Evolutionary conservation across 139 green algal species (phyloP).

Genomic region (Raphidocelis subcapitata): DNA sequence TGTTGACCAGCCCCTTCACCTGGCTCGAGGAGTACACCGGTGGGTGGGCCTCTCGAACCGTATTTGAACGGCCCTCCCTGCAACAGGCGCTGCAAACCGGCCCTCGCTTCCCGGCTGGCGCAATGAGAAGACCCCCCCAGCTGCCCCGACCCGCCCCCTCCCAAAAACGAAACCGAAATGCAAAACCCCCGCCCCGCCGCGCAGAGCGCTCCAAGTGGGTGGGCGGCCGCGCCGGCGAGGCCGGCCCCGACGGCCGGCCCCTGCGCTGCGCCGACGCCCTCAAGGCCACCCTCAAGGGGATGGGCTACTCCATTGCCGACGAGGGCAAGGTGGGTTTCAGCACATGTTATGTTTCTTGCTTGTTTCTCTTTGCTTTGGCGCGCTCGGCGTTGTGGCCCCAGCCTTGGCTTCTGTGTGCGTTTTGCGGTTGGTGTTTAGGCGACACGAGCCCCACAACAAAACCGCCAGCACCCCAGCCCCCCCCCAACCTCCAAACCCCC

Average conservation of each 20-base stretch:
- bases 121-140: neutral
- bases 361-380: too few species aligned
- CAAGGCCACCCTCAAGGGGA: constrained; percentile 17
- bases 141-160: neutral
- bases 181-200: too few species aligned
- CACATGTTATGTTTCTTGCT: too few species aligned
- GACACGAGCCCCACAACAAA: too few species aligned
- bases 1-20: constrained; percentile 70
- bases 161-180: neutral
- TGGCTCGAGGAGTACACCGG: constrained; percentile 77
- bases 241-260: constrained; percentile 3
- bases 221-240: constrained; percentile 12
- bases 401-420: too few species aligned
- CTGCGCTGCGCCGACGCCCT: constrained; percentile 43
- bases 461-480: too few species aligned
- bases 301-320: constrained; percentile 23
- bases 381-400: too few species aligned
- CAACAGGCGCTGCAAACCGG: too few species aligned
- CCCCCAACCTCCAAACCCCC: too few species aligned
- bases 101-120: too few species aligned
- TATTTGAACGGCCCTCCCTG: too few species aligned
- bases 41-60: too few species aligned
- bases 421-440: neutral
- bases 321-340: constrained; percentile 31
- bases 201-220: constrained; percentile 30